phyloP scores from a whole-genome alignment of 176 grass and related monocot genomes.

The Echinochloa phyllopogon region DNA sequence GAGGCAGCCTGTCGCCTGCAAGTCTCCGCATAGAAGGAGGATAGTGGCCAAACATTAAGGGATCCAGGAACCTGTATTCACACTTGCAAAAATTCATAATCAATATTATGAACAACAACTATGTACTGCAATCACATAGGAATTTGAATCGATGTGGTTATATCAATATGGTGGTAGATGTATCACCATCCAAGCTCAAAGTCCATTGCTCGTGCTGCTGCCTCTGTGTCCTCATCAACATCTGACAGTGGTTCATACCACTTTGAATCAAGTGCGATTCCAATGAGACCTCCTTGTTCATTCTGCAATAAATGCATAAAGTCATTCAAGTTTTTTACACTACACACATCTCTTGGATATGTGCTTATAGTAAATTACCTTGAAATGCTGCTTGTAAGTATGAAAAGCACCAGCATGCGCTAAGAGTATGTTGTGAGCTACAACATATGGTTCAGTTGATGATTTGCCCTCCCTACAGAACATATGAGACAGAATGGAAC shows the following conservation, averaged over 20 bases:
- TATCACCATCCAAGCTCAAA: slow-evolving; percentile 95
- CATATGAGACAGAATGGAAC: slow-evolving; percentile 81
- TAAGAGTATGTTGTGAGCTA: slow-evolving; percentile 80
- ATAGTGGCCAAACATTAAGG: slow-evolving; percentile 86
- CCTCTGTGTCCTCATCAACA: slow-evolving; percentile 69
- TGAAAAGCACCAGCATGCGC: slow-evolving; percentile 79
- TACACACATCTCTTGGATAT: neutral
- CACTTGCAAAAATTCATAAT: slow-evolving; percentile 35
- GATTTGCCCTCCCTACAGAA: slow-evolving; percentile 83
- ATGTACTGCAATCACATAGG: slow-evolving; percentile 17
- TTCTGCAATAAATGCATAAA: slow-evolving; percentile 48
- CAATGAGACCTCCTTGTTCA: slow-evolving; percentile 65
- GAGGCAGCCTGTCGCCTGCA: slow-evolving; percentile 74
- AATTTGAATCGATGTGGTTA: neutral
- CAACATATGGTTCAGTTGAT: slow-evolving; percentile 88
- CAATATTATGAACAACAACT: slow-evolving; percentile 22
- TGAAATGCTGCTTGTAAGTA: slow-evolving; percentile 74
- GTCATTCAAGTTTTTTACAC: neutral
- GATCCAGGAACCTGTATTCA: slow-evolving; percentile 84
- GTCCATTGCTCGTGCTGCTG: slow-evolving; percentile 82
- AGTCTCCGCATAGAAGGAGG: slow-evolving; percentile 81
- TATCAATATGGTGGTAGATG: slow-evolving; percentile 23
- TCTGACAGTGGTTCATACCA: slow-evolving; percentile 90
- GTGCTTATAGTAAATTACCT: slow-evolving; percentile 52
- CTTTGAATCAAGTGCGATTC: slow-evolving; percentile 81